Evolutionary conservation across 2,329 filamentous ascomycete species (phyloP), one percentile per base, ranked within the genome.

Genomic region (Pseudogymnoascus sp.): DNA sequence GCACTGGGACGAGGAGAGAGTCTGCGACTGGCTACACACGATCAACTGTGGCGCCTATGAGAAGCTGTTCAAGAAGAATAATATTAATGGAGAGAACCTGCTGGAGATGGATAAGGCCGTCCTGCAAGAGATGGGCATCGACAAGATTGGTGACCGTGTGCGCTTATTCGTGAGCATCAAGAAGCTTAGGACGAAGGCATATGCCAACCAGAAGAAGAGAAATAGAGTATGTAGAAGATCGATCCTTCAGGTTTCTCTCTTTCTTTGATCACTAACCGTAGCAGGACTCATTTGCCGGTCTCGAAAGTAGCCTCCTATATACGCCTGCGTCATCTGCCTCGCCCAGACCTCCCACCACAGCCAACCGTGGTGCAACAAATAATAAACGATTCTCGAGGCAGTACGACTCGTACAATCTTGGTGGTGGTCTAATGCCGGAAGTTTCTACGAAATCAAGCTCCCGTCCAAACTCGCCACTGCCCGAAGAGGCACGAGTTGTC

Each of bases 71-170:
- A 78, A 90, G 77, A 87, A 87, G 73, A 96, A 99, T 75, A 91
- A 97, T 76, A 97, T 99, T 79, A 99, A 95, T 73, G 95, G 95
- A 71, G 92, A 97, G 78, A 97, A 96, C 73, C 81, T 99, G 50
- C 82, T 99, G 69, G 95, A 99, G 77, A 93, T 97, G 82, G 95
- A 99, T 76, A 96, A 96, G 80, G 88, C 92, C 63, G 91, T 96
- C 42, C 82, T 99, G 67, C 96, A 96, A 76, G 95, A 99, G 75
- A 96, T 99, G 86, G 95, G 95, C 47, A 93, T 99, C 70, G 96
- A 96, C 70, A 99, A 97, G 77, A 90, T 99, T 68, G 95, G 95
- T 67, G 95, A 99, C 75, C 87, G 95, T 62, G 93, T 99, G 37
- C 90, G 93, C 67, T 88, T 99, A 65, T 93, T 91, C 71, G 82